Conservation (phyloP, 306 rosid genomes). For the Medicago truncatula region DNA sequence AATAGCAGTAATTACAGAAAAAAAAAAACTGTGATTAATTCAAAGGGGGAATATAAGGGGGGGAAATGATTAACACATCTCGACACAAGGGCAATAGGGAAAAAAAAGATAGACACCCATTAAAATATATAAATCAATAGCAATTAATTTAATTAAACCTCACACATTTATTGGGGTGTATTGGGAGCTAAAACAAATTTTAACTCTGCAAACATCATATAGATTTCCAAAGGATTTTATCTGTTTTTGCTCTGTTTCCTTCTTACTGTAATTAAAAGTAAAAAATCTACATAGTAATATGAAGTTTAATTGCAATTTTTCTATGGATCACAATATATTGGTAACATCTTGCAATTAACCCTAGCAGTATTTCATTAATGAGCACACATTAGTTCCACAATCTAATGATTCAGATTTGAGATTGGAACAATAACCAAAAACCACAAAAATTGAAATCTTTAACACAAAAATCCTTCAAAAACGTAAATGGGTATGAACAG, state of each 20-base stretch:
- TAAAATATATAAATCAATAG: conserved; percentile 5
- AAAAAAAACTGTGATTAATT: conserved; percentile 2
- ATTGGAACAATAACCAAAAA: not conserved
- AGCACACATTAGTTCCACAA: conserved; percentile 13
- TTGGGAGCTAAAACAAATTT: conserved; percentile 19
- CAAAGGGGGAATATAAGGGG: not conserved
- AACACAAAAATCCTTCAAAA: not conserved
- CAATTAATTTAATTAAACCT: conserved; percentile 12
- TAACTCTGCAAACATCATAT: conserved; percentile 10
- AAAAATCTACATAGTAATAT: not conserved
- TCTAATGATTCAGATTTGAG: not conserved
- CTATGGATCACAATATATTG: not conserved
- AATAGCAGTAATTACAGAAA: not conserved
- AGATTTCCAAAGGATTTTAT: conserved; percentile 1
- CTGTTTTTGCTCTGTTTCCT: not conserved
- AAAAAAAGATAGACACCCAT: not conserved
- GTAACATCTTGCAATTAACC: conserved; percentile 14
- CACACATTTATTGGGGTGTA: conserved; percentile 10
- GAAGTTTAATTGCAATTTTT: not conserved
- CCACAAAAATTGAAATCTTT: not conserved
- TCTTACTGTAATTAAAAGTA: not conserved
- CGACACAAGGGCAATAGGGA: not conserved
- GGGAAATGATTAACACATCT: not conserved
- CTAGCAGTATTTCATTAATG: conserved; percentile 27
- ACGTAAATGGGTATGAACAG: not conserved